Percentiles rank a stretch among this genome's conserved stretches.
phyloP scores from a whole-genome alignment of 371 early-diverging fungal genomes.

The Dichotomocladium elegans region DNA sequence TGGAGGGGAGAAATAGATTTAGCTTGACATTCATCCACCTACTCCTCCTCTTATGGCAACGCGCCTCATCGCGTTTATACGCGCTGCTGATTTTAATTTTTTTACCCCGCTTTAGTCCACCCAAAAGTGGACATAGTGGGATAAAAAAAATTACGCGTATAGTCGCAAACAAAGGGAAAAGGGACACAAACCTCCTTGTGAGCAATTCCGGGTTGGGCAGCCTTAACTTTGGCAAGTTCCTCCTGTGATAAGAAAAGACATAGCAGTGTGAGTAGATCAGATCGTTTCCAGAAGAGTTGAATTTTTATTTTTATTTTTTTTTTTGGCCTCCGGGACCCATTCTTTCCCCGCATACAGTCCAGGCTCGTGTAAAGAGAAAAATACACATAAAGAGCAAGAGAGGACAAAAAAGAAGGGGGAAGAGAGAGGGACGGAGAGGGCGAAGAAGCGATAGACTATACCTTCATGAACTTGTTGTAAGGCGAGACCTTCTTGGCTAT shows the following conservation, averaged over 20 bases:
- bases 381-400: too few species aligned
- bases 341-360: too few species aligned
- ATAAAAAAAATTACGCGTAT: too few species aligned
- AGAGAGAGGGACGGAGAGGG: too few species aligned
- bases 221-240: constrained; percentile 64
- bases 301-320: too few species aligned
- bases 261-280: too few species aligned
- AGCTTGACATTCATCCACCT: not conserved
- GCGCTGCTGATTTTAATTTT: not conserved
- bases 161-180: not conserved
- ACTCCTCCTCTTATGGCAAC: too few species aligned
- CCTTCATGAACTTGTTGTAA: constrained; percentile 72
- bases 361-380: too few species aligned
- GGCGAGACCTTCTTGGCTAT: constrained; percentile 37
- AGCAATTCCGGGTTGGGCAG: constrained; percentile 46
- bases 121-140: too few species aligned
- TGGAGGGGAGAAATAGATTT: not conserved
- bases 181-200: constrained; percentile 39
- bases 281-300: not conserved
- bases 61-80: not conserved
- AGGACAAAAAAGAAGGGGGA: not conserved
- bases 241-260: constrained; percentile 25
- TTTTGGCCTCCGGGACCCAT: too few species aligned
- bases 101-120: too few species aligned
- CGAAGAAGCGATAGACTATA: too few species aligned